Evolutionary conservation across 2,329 filamentous ascomycete genomes (phyloP).

Genomic region (Beauveria sp.): DNA sequence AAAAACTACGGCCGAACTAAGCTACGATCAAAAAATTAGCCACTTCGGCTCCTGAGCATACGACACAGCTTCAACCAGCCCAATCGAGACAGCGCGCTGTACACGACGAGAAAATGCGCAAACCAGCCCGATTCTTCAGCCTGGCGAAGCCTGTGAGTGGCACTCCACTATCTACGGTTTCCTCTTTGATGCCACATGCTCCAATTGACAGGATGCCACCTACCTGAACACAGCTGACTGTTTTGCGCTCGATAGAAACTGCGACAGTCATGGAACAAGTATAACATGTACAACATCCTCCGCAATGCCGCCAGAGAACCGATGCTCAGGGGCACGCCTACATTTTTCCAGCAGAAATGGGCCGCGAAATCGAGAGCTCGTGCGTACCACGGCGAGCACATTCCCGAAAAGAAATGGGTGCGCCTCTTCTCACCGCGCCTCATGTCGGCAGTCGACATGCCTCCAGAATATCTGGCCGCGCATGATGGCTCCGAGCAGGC

Average conservation of each 20-base stretch:
- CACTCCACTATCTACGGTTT: not conserved
- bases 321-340: constrained; percentile 35
- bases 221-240: not conserved
- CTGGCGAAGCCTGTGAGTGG: constrained; percentile 56
- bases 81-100: constrained; percentile 15
- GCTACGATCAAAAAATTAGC: constrained; percentile 22
- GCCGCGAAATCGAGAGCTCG: constrained; percentile 73
- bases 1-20: constrained; percentile 21
- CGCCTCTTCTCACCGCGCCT: constrained; percentile 83
- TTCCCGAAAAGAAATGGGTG: constrained; percentile 88
- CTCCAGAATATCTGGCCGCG: constrained; percentile 67
- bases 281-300: constrained; percentile 85
- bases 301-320: constrained; percentile 26
- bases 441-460: constrained; percentile 78
- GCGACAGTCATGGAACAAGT: constrained; percentile 95
- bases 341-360: constrained; percentile 99
- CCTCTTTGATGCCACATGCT: not conserved
- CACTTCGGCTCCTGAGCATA: constrained; percentile 10
- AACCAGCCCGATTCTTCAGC: constrained; percentile 55
- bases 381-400: constrained; percentile 89
- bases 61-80: not conserved
- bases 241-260: constrained; percentile 59
- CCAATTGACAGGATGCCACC: not conserved
- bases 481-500: constrained; percentile 79
- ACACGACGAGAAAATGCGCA: constrained; percentile 40